A percentile compares a stretch with the other conserved stretches of the same genome.
Conservation (phyloP, 2,329 filamentous ascomycete species). For the Mycocentrospora acerina region DNA sequence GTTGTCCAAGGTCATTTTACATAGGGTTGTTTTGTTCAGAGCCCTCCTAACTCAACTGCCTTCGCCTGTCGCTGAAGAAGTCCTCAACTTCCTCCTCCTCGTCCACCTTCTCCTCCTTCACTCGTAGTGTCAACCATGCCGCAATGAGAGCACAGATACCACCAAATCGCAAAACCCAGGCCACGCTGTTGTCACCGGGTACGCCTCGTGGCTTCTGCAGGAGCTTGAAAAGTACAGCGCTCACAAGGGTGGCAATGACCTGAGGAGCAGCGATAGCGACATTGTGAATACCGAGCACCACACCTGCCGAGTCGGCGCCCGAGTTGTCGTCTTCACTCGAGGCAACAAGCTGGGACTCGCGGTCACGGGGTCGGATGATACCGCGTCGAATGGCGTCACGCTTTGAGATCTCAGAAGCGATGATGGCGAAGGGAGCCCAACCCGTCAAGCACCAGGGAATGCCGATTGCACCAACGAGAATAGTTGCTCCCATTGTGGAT, state of each 20-base stretch:
- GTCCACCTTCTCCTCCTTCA: constrained; percentile 60
- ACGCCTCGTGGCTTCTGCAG: constrained; percentile 85
- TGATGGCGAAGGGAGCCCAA: constrained; percentile 95
- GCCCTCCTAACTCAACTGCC: constrained; percentile 12
- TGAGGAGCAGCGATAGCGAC: constrained; percentile 91
- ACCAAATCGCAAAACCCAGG: constrained; percentile 82
- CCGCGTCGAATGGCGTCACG: constrained; percentile 68
- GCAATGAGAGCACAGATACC: constrained; percentile 77
- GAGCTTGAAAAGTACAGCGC: constrained; percentile 78
- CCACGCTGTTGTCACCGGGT: constrained; percentile 83
- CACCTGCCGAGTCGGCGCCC: constrained; percentile 75
- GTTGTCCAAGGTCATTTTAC: not conserved
- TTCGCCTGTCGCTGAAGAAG: constrained; percentile 23
- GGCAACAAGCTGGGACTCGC: constrained; percentile 44
- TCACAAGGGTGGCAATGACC: constrained; percentile 83
- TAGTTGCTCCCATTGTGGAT: constrained; percentile 69
- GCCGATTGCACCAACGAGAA: constrained; percentile 77
- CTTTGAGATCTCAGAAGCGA: constrained; percentile 86
- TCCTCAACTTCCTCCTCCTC: constrained; percentile 23
- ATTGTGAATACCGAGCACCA: constrained; percentile 93
- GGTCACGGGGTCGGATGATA: constrained; percentile 44
- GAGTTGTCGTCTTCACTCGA: constrained; percentile 56
- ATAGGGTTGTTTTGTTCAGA: not conserved
- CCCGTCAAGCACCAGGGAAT: constrained; percentile 90
- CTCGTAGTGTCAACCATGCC: constrained; percentile 68